Evolutionary conservation across 129 eudicot genomes (phyloP), one percentile per base, ranked within the genome.

Genomic region (Mikania micrantha): DNA sequence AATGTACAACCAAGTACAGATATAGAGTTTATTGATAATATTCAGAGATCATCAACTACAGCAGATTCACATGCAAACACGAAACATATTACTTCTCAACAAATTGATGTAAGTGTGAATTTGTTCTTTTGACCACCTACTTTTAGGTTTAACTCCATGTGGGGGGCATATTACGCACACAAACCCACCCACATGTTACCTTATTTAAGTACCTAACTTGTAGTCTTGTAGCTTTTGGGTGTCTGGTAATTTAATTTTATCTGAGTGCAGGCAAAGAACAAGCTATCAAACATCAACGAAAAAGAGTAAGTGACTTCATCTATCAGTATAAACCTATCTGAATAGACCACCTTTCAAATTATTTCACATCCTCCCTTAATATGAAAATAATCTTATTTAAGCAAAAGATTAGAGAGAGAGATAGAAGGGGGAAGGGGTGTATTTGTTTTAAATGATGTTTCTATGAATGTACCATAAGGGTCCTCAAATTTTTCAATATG

Each of bases 291-390:
- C 25, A 66, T 72, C 29, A 80, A 88, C 10, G 84, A 84, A 6
- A 78, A 86, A 27, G 87, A 76, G 98, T 91, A 91, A 88, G 96
- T 83, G 76, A 60, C 59, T 50, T 50, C 58, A 58, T 41, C 21
- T 38, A 20, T 57, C 45, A 36, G 27, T 39, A 34, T 60, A 24
- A 27, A 25, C 47, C 7, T 4, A 31, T 44, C 35, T 48, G 12
- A n/a, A n/a, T n/a, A n/a, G n/a, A n/a, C n/a, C n/a, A n/a, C 20
- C 1, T 1, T 42, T 42, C 15, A 40, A 40, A 40, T 7, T 39
- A 8, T 11, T 39, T 59, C 10, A 20, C 2, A 2, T 29, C 34
- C 3, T 29, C 34, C 34, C 4, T 29, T 2, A 29, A 29, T 29
- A 2, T 29, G 2, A 29, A 29, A 4, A 29, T 29, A 29, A 29